These are phyloP conservation scores for Begonia loranthoides DNA, from an alignment of 306 rosid genomes.

Conservation along the genomic window DNA sequence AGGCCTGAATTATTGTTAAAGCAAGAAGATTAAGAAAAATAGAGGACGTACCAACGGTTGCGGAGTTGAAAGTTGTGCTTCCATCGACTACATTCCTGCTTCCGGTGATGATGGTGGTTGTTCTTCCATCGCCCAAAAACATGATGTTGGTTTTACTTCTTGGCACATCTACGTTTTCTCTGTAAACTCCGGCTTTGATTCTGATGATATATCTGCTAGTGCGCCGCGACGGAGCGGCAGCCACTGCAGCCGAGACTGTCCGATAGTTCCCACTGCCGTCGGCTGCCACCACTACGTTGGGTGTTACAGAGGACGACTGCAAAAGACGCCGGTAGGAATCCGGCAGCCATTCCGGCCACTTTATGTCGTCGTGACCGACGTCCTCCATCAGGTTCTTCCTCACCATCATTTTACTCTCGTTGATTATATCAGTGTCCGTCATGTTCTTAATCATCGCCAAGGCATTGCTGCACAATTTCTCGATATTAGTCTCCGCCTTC, in stretches of 20 bases:
- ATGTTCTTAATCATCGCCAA: conserved; percentile 68
- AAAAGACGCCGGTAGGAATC: conserved; percentile 42
- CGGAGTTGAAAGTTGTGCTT: conserved; percentile 82
- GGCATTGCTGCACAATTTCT: conserved; percentile 60
- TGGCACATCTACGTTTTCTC: conserved; percentile 61
- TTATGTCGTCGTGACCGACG: conserved; percentile 1
- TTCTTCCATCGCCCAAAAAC: conserved; percentile 73
- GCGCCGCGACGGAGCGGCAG: conserved; percentile 57
- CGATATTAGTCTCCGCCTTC: conserved; percentile 43
- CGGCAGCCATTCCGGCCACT: conserved; percentile 83
- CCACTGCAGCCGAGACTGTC: conserved; percentile 76
- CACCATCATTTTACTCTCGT: conserved; percentile 5
- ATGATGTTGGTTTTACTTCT: conserved; percentile 54
- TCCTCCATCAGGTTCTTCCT: conserved; percentile 24
- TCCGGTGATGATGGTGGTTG: conserved; percentile 53
- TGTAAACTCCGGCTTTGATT: conserved; percentile 68
- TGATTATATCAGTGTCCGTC: conserved; percentile 52
- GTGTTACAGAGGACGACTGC: conserved; percentile 31
- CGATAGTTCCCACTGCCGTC: conserved; percentile 61
- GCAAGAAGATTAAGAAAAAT: no score
- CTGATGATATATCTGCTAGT: conserved; percentile 41
- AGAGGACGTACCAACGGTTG: conserved; percentile 61
- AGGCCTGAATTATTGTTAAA: no score
- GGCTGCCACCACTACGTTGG: conserved; percentile 65
- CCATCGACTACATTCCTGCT: conserved; percentile 77